Evolutionary conservation across 2,329 filamentous ascomycete genomes (phyloP).

Genomic region (Dactylonectria macrodidyma): DNA sequence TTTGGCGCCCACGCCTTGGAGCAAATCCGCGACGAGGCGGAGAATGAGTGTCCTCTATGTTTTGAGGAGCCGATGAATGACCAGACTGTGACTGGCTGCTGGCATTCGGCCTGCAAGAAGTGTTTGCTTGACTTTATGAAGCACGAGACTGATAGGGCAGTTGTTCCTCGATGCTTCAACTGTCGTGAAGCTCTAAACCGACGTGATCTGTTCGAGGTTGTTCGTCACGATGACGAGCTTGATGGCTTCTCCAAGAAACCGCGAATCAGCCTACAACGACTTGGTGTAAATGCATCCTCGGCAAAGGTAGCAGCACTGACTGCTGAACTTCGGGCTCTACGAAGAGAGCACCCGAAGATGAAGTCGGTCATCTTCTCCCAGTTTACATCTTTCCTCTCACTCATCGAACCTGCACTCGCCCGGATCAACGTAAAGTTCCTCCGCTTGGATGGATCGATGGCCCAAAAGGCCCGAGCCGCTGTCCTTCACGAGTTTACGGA

Average conservation of each 20-base stretch:
- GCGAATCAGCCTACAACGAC: slow-evolving; percentile 72
- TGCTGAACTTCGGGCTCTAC: slow-evolving; percentile 78
- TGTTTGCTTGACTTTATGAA: slow-evolving; percentile 93
- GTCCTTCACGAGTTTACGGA: slow-evolving; percentile 82
- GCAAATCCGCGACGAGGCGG: slow-evolving; percentile 91
- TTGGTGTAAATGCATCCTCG: slow-evolving; percentile 79
- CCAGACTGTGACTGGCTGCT: slow-evolving; percentile 94
- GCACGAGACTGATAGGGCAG: slow-evolving; percentile 84
- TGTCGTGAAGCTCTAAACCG: slow-evolving; percentile 87
- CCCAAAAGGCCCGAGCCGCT: slow-evolving; percentile 85
- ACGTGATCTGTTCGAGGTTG: slow-evolving; percentile 92
- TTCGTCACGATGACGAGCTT: slow-evolving; percentile 79
- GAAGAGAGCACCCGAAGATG: slow-evolving; percentile 74
- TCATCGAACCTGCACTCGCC: slow-evolving; percentile 86
- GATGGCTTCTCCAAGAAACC: slow-evolving; percentile 61
- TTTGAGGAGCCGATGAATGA: slow-evolving; percentile 96
- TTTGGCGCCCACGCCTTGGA: slow-evolving; percentile 91
- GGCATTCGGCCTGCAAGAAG: slow-evolving; percentile 96
- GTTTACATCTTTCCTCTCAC: slow-evolving; percentile 94
- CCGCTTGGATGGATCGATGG: slow-evolving; percentile 93
- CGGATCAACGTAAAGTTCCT: slow-evolving; percentile 82
- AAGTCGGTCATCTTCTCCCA: slow-evolving; percentile 98
- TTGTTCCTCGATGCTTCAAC: slow-evolving; percentile 87
- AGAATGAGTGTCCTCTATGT: slow-evolving; percentile 94
- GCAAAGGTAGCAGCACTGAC: slow-evolving; percentile 90